Evolutionary conservation across 2,329 filamentous ascomycete species (phyloP).

Genomic region (Didymella arachidicola): DNA sequence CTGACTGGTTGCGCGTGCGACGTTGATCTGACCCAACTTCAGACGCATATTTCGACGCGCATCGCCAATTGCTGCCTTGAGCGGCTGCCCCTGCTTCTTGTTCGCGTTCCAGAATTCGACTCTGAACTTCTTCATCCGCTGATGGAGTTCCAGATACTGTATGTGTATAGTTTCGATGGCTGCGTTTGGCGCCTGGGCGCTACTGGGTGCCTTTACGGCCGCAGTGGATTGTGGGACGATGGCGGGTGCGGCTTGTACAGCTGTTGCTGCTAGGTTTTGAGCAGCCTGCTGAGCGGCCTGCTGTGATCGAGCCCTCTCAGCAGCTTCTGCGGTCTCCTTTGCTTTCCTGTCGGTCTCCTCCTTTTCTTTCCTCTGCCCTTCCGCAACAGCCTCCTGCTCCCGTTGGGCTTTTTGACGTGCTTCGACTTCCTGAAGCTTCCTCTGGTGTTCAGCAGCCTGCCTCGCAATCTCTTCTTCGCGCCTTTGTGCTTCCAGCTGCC

Average conservation of each 20-base stretch:
- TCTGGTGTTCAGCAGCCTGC: constrained; percentile 39
- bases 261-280: constrained; percentile 19
- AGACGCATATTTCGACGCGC: constrained; percentile 43
- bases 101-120: constrained; percentile 38
- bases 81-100: constrained; percentile 33
- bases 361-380: constrained; percentile 39
- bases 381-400: constrained; percentile 40
- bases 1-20: constrained; percentile 37
- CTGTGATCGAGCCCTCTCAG: constrained; percentile 33
- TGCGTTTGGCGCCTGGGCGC: constrained; percentile 26
- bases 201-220: constrained; percentile 10
- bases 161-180: constrained; percentile 43
- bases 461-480: constrained; percentile 44
- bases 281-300: constrained; percentile 23
- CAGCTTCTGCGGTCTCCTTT: constrained; percentile 38
- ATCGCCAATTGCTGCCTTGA: constrained; percentile 43
- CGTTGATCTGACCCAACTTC: constrained; percentile 47
- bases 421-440: constrained; percentile 42
- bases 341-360: constrained; percentile 43
- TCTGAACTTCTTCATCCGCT: constrained; percentile 49
- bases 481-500: constrained; percentile 45
- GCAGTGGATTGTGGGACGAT: constrained; percentile 11
- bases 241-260: constrained; percentile 17
- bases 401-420: constrained; percentile 42
- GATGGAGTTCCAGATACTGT: constrained; percentile 48